Evolutionary conservation across 805 yeast genomes (phyloP), one percentile per base, ranked within the genome.

Genomic region (Candida montana): DNA sequence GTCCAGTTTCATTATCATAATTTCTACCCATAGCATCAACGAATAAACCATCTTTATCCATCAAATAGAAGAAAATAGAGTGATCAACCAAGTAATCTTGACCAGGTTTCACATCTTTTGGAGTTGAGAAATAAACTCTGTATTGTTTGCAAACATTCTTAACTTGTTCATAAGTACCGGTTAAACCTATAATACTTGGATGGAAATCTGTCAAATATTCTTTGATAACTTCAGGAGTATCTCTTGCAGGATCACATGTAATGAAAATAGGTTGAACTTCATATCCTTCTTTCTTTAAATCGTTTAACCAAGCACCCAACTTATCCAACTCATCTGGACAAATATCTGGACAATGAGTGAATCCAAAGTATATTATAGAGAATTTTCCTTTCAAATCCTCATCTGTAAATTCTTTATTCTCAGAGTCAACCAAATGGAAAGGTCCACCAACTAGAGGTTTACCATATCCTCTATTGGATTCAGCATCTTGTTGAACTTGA

Each of bases 1-100:
- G 81, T 21, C 95, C 96, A 47, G 81, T 81, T 17, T 70, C 72
- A 20, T 89, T 90, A 43, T 81, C 86, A 52, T 81, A 86, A 56
- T 91, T 91, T 62, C 95, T 81, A 41, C 99, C 99, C 51, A 91
- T 70, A 7, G 93, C 98, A 61, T 91, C 96, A 37, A 91, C 84
- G 58, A 88, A 93, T 58, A 87, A 79, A 36, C 98, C 99, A 60
- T 93, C 96, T n/a, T 96, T 90, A 61, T 93, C 98, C 97, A 93
- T 91, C 54, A 93, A 69, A 58, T 93, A 93, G 66, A 91, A 91
- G 77, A 93, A 93, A 45, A 93, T 89, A 3, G 98, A 91, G 64
- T 93, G 99, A 60, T 93, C 99, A 26, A 93, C 99, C 47, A 93
- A 71, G 59, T 93, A 93, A 54, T 93, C 96, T 64, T 93, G 95